Conservation (phyloP, 208 protist genomes). For the Leishmania lainsoni region DNA sequence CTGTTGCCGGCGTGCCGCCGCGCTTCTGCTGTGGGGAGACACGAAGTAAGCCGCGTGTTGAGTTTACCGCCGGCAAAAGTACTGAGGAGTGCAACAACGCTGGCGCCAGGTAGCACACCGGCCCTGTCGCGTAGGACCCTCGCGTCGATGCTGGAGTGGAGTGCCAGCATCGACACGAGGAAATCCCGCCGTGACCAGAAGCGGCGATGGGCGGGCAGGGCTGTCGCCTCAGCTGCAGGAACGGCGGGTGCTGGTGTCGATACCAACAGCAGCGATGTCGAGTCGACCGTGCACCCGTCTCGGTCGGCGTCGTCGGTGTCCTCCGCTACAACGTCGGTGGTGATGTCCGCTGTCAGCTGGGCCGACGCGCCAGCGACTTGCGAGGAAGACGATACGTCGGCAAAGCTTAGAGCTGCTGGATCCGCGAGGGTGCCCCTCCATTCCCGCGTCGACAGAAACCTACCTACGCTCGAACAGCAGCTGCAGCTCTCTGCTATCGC, state of each 20-base stretch:
- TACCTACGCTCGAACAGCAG: background rate
- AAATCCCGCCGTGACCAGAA: background rate
- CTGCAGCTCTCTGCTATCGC: background rate
- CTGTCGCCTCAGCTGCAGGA: no score
- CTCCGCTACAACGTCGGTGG: slow-evolving; percentile 6
- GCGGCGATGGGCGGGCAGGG: background rate
- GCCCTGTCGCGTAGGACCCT: background rate
- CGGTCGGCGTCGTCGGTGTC: slow-evolving; percentile 1
- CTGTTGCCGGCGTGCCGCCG: background rate
- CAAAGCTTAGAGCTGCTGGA: background rate
- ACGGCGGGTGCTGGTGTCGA: background rate
- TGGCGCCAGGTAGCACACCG: background rate
- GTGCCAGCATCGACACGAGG: background rate
- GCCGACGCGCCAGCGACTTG: background rate
- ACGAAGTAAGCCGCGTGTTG: background rate
- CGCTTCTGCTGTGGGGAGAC: background rate
- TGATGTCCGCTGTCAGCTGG: slow-evolving; percentile 25
- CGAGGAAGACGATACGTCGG: background rate
- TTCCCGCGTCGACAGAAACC: background rate
- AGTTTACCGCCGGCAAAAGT: background rate
- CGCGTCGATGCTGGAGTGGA: background rate
- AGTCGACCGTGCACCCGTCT: background rate
- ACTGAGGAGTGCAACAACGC: background rate
- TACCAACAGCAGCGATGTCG: background rate
- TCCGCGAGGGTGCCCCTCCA: background rate